These are phyloP conservation scores for Auxenochlorella pyrenoidosa DNA, from an alignment of 139 green algal genomes.

Conservation along the genomic window DNA sequence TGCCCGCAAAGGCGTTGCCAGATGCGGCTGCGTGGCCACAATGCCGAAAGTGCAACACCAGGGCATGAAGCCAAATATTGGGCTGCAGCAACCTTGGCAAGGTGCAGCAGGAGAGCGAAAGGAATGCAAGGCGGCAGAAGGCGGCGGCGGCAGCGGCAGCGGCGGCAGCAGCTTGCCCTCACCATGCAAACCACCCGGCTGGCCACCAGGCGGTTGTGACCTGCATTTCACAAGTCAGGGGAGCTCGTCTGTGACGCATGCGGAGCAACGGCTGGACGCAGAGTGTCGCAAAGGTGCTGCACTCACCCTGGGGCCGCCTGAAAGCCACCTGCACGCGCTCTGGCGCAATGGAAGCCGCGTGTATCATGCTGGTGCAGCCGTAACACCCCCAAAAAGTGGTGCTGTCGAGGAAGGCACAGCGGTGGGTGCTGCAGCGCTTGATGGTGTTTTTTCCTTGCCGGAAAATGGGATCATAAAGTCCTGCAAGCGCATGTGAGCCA, in stretches of 20 bases:
- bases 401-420: no score
- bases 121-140: neutral
- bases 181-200: slow-evolving; percentile 13
- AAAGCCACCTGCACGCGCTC: neutral
- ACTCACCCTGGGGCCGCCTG: neutral
- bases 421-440: no score
- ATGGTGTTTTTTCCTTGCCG: no score
- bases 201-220: neutral
- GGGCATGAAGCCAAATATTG: neutral
- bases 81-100: neutral
- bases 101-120: neutral
- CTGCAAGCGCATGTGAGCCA: no score
- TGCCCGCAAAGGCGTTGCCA: no score
- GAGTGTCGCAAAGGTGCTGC: neutral
- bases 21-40: no score
- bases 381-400: no score
- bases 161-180: neutral
- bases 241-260: neutral
- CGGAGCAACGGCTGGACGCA: neutral
- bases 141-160: neutral
- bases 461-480: no score
- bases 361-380: no score
- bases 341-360: neutral
- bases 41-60: no score
- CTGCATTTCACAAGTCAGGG: neutral